These are phyloP conservation scores for Trametes hirsuta DNA, from an alignment of 1,284 basidiomycete genomes.

Conservation along the genomic window DNA sequence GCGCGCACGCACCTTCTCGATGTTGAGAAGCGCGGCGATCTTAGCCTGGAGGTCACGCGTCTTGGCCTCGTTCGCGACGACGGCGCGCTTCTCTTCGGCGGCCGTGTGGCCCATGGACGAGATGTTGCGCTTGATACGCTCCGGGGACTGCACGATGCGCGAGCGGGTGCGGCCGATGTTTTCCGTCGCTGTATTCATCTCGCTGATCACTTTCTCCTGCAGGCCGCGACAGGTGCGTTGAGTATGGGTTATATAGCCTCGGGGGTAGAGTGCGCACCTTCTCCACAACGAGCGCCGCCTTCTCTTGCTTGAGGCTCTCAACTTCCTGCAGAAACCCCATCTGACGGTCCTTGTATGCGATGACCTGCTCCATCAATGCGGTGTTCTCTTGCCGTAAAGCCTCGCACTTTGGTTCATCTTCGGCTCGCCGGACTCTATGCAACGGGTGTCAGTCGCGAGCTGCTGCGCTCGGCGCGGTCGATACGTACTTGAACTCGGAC, in stretches of 20 bases:
- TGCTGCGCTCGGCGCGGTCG: not conserved
- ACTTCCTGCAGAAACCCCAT: slow-evolving; percentile 57
- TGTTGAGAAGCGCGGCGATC: slow-evolving; percentile 66
- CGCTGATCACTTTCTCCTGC: slow-evolving; percentile 62
- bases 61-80: slow-evolving; percentile 68
- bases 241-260: not conserved
- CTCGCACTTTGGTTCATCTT: slow-evolving; percentile 73
- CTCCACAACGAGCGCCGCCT: slow-evolving; percentile 55
- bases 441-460: not conserved
- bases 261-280: slow-evolving; percentile 37
- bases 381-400: slow-evolving; percentile 64
- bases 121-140: slow-evolving; percentile 82
- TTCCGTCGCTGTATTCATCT: slow-evolving; percentile 60
- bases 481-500: slow-evolving; percentile 62
- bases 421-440: slow-evolving; percentile 63
- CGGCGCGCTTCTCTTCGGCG: slow-evolving; percentile 61
- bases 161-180: slow-evolving; percentile 62
- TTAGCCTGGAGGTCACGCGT: slow-evolving; percentile 77
- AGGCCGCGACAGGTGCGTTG: not conserved
- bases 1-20: slow-evolving; percentile 62
- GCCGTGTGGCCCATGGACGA: slow-evolving; percentile 66
- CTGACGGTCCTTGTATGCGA: slow-evolving; percentile 70
- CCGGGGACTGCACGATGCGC: slow-evolving; percentile 86
- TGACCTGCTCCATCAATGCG: slow-evolving; percentile 62
- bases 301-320: slow-evolving; percentile 72